These are phyloP conservation scores for Aquanectria penicillioides DNA, from an alignment of 2,329 filamentous ascomycete species.

Conservation along the genomic window DNA sequence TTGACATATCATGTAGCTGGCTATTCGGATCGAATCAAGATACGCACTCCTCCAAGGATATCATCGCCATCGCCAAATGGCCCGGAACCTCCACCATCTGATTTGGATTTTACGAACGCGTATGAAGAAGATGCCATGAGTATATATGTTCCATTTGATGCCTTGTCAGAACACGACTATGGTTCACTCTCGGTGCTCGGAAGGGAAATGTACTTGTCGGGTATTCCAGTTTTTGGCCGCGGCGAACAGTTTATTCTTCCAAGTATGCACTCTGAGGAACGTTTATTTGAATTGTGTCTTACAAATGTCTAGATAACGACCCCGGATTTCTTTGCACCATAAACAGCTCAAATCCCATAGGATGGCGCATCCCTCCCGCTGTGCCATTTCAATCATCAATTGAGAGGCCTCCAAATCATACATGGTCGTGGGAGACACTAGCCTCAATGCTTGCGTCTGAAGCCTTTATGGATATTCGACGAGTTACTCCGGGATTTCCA, in stretches of 20 bases:
- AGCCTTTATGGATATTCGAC: neutral
- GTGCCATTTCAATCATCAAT: neutral
- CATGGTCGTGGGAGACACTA: neutral
- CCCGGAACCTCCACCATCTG: no score
- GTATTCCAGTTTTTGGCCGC: neutral
- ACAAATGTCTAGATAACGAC: neutral
- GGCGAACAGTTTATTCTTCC: neutral
- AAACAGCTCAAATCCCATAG: neutral
- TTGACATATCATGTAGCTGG: neutral
- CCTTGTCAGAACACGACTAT: neutral
- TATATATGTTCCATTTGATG: neutral
- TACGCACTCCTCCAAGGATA: neutral
- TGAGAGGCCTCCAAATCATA: neutral
- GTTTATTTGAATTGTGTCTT: neutral
- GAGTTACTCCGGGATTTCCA: neutral
- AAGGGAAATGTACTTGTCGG: neutral
- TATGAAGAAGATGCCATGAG: neutral
- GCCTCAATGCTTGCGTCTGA: neutral
- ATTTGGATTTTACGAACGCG: neutral
- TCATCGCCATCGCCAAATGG: neutral
- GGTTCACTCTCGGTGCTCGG: neutral
- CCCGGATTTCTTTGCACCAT: no score
- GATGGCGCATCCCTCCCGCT: no score
- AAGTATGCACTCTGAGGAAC: neutral
- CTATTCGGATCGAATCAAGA: neutral